Base-by-base conservation (phyloP, 768 basidiomycete genomes). In the Psilocybe azurescens region DNA sequence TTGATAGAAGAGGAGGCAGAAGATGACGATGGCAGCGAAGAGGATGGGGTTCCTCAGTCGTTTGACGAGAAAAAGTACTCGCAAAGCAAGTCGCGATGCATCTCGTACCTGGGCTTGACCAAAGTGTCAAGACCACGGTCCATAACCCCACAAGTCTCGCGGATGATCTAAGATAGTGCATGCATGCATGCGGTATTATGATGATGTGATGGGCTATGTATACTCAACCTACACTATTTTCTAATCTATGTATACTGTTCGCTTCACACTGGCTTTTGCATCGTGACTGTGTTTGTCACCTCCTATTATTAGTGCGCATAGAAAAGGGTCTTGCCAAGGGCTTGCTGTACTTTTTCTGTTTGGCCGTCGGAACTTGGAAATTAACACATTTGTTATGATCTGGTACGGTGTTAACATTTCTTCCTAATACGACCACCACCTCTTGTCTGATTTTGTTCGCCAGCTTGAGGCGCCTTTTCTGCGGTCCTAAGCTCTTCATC, bases 1-100 rank as follows among this genome's bases (percentile, higher is more conserved):
- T 72, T 90, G 24, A 76, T 91, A 48, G 90, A 91, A 71, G 90
- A 91, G 63, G 79, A 83, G 9, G 71, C 53, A 44, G 69, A 66
- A 41, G 70, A 67, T 8, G 82, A 83, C 29, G 76, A 73, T 28
- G 82, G 79, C 18, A 84, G 76, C 13, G 73, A 72, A 30, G 77
- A 69, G 53, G 72, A 72, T 53, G 70, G 62, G 2, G 71, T 56
- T 14, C 65, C 68, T 38, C 63, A 55, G 51, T 69, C 72, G 29
- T 74, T 80, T 57, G 76, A 83, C 61, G 86, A 87, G 69, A 86
- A 87, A 65, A 30, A 30, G 59, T 59, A 13, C 54, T 80, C 24
- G 67, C 70, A 46, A 81, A 84, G 63, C 83, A 81, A 62, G 65
- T 77, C 58, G 73, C 67, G 6, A 51, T 74, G 63, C 70, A 71